These are phyloP conservation scores for Nepenthes mirabilis DNA, from an alignment of 148 eudicot species.

Conservation along the genomic window DNA sequence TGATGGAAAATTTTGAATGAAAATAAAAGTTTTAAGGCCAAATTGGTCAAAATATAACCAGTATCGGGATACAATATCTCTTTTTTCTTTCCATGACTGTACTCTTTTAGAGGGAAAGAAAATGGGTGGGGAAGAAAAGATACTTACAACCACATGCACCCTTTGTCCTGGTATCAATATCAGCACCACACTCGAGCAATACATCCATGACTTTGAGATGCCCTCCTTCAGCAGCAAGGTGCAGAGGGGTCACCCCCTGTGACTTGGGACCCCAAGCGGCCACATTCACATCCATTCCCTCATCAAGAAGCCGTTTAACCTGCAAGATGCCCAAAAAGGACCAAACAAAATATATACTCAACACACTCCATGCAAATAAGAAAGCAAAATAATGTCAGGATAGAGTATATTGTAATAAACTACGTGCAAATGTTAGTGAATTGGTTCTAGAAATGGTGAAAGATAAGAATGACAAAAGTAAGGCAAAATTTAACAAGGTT, in stretches of 20 bases:
- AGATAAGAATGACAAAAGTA: too few relatives aligned
- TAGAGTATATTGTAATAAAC: too few relatives aligned
- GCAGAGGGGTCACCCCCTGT: slow-evolving; percentile 92
- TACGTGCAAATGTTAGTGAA: too few relatives aligned
- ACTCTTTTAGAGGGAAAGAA: not conserved
- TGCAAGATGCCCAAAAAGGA: slow-evolving; percentile 7
- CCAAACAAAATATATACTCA: not conserved
- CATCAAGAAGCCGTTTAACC: slow-evolving; percentile 76
- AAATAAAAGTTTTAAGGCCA: too few relatives aligned
- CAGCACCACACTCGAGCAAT: slow-evolving; percentile 82
- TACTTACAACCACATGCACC: slow-evolving; percentile 94
- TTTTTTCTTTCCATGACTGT: too few relatives aligned
- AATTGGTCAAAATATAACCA: too few relatives aligned
- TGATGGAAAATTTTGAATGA: too few relatives aligned
- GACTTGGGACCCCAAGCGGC: slow-evolving; percentile 83
- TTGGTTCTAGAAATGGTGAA: too few relatives aligned
- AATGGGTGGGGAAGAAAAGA: not conserved
- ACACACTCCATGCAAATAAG: not conserved
- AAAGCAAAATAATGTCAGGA: too few relatives aligned
- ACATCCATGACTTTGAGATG: slow-evolving; percentile 84
- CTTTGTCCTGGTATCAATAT: slow-evolving; percentile 93
- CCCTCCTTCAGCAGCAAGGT: slow-evolving; percentile 97
- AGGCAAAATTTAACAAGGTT: too few relatives aligned
- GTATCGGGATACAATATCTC: too few relatives aligned
- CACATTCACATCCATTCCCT: slow-evolving; percentile 84